phyloP scores from a whole-genome alignment of 2,329 filamentous ascomycete species.

The Ilyonectria robusta region DNA sequence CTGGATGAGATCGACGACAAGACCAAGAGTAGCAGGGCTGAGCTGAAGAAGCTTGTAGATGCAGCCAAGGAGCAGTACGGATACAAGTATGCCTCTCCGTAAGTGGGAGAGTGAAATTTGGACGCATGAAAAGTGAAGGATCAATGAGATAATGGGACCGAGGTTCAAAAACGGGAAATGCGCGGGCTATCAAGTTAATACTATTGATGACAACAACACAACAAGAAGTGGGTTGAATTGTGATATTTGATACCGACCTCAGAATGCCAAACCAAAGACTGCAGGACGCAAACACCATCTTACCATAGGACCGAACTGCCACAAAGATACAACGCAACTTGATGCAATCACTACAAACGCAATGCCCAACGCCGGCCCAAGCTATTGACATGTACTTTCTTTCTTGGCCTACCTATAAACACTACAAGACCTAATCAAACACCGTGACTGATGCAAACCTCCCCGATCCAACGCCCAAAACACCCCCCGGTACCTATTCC shows the following conservation, averaged over 20 bases:
- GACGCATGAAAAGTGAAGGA: neutral
- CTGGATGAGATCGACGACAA: slow-evolving; percentile 41
- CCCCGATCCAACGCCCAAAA: slow-evolving; percentile 47
- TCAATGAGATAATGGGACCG: neutral
- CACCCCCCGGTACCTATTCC: slow-evolving; percentile 41
- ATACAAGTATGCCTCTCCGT: slow-evolving; percentile 63
- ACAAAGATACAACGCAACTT: neutral
- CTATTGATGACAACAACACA: slow-evolving; percentile 4
- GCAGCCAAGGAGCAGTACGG: slow-evolving; percentile 62
- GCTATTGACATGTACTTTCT: slow-evolving; percentile 10
- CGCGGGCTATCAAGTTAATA: neutral
- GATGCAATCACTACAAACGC: neutral
- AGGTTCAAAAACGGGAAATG: slow-evolving; percentile 9
- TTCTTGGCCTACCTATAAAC: slow-evolving; percentile 25
- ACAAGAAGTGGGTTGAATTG: neutral
- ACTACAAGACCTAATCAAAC: slow-evolving; percentile 32
- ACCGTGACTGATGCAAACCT: slow-evolving; percentile 48
- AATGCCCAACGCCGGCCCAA: neutral
- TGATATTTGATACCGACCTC: too few species aligned
- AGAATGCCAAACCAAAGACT: neutral
- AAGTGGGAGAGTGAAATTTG: neutral
- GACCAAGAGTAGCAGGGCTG: slow-evolving; percentile 39
- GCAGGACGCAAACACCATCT: neutral
- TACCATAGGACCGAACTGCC: neutral
- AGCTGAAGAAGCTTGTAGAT: slow-evolving; percentile 52